Base-by-base conservation (phyloP, 257 asterid species). In the Fraxinus americana region DNA sequence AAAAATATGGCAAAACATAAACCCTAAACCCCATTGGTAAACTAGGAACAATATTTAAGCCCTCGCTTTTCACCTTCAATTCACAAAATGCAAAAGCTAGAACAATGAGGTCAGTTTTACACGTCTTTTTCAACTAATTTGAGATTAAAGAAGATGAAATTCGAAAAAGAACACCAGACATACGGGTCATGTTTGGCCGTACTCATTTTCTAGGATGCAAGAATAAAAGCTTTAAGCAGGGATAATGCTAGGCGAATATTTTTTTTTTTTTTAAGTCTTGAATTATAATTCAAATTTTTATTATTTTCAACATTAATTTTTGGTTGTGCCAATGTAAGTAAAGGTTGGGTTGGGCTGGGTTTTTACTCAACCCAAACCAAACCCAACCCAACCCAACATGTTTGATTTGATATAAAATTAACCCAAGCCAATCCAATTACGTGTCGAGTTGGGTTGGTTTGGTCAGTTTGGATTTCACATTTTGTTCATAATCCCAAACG, bases 21-120 rank as follows among this genome's bases (percentile, higher is more conserved):
- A 67, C 80, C 80, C 73, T 30, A 77, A 67, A 68, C 74, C 80
- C 67, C 4, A 10, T 2, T 45, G 17, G 0, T 11, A 12, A 45
- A 3, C 13, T 41, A 41, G 48, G 9, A 41, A 41, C 48, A 2
- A 41, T 41, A 41, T 48, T 13, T 48, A 48, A 13, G 5, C 59
- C 10, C 23, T 2, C 16, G 39, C 25, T 30, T 17, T 30, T 17
- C 67, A 35, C 80, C 68, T 76, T 1, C 21, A 29, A 12, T 13
- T 13, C 17, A 0, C 63, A 9, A 16, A 4, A 52, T 17, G 5
- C 8, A 4, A 25, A 17, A 16, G 23, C 23, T 7, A 52, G 9
- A 52, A 52, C 63, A 16, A 16, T 17, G 10, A 52, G 25, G 23
- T 52, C 10, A 5, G 23, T 17, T 52, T 19, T 13, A 17, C 1